phyloP scores from a whole-genome alignment of 257 asterid genomes.

The Cruciata laevipes region DNA sequence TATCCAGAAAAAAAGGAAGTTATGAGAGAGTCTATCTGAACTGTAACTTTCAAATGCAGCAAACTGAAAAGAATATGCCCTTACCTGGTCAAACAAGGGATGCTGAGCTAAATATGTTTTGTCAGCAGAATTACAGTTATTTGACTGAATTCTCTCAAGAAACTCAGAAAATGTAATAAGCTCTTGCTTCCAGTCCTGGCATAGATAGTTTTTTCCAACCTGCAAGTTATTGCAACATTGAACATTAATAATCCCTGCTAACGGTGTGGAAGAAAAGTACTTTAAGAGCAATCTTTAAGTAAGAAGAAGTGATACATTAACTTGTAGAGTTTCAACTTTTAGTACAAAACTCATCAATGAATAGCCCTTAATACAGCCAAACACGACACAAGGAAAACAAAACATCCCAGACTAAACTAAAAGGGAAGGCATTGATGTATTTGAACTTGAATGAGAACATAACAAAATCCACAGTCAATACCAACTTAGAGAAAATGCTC shows the following conservation, averaged over 20 bases:
- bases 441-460: neutral
- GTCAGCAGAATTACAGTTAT: constrained; percentile 34
- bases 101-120: constrained; percentile 85
- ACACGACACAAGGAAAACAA: neutral
- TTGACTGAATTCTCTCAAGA: constrained; percentile 64
- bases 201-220: constrained; percentile 59
- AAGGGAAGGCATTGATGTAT: neutral
- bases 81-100: constrained; percentile 86
- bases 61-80: constrained; percentile 3
- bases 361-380: neutral
- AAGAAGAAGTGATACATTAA: neutral
- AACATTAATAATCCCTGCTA: neutral
- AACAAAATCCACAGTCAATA: neutral
- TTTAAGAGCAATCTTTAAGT: neutral
- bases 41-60: constrained; percentile 3
- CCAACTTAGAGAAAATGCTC: neutral
- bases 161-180: constrained; percentile 85
- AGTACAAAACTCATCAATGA: neutral
- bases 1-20: constrained; percentile 15
- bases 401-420: neutral
- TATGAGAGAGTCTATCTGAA: constrained; percentile 7
- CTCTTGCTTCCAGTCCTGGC: constrained; percentile 71
- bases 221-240: constrained; percentile 16
- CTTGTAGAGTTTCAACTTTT: neutral
- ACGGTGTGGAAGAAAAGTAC: neutral